phyloP scores from a whole-genome alignment of 164 flowering plant genomes.

The Nymphaea colorata region DNA sequence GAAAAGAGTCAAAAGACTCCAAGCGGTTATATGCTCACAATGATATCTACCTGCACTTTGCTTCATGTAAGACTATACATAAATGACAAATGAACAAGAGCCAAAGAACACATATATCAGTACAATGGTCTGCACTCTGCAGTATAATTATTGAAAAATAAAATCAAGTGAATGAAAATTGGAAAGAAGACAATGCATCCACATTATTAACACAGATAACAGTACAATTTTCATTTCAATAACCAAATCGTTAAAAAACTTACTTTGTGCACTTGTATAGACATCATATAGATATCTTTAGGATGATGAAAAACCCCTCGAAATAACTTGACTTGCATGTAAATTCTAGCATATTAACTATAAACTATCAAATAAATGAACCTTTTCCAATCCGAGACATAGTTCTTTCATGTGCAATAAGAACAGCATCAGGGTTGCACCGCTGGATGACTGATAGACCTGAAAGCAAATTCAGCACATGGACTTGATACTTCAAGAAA shows the following conservation, averaged over 20 bases:
- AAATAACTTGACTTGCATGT: not conserved
- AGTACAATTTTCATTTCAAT: not conserved
- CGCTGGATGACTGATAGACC: constrained; percentile 86
- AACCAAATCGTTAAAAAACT: not conserved
- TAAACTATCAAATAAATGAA: constrained; percentile 9
- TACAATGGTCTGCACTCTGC: not conserved
- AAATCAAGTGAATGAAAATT: not conserved
- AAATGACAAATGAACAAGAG: not conserved
- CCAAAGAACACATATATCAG: not conserved
- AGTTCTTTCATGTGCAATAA: constrained; percentile 84
- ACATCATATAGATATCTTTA: not conserved
- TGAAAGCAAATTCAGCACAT: constrained; percentile 22
- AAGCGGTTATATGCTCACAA: not conserved
- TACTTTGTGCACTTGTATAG: not conserved
- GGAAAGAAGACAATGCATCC: not conserved
- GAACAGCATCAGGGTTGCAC: constrained; percentile 68
- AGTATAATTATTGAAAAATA: too few relatives aligned
- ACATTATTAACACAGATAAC: not conserved
- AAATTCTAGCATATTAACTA: not conserved
- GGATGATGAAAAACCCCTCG: not conserved
- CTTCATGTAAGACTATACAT: not conserved
- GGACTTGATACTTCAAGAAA: not conserved
- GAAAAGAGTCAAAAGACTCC: not conserved
- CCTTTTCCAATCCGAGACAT: constrained; percentile 68
- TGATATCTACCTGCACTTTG: not conserved